Evolutionary conservation across 768 basidiomycete species (phyloP), one percentile per base, ranked within the genome.

Genomic region (Pisolithus sp.): DNA sequence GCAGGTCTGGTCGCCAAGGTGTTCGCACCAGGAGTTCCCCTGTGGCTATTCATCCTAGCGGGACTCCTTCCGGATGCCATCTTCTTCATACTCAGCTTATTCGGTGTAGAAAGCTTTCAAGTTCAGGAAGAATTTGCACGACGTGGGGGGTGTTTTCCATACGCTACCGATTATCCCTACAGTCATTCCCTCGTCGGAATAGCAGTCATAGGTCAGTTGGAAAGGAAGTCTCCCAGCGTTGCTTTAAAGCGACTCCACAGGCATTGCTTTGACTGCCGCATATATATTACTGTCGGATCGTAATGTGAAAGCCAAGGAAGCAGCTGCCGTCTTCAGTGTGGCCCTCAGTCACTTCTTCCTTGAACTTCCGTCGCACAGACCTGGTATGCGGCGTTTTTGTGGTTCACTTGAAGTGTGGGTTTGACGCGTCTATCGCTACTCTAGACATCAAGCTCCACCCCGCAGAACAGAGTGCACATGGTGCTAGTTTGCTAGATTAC

Each of bases 151-250:
- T 68, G 66, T 49, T 68, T 68, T 53, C 66, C 67, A n/a, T 69
- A 67, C 46, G 53, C 63, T 28, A 63, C 63, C 43, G 60, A 70
- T 53, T 65, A 70, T 49, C 65, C 66, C 2, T 66, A 60, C 56
- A 66, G 61, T 38, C 68, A 70, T 30, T 65, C 65, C 15, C 51
- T 67, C 15, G 40, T 41, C 12, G 40, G 40, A 20, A 41, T 41
- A 18, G 40, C 40, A 41, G n/a, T 15, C 40, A 18, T 2, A 21
- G 21, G n/a, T 18, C 40, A 21, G n/a, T 41, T 41, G n/a, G 10
- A 21, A 18, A 18, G 18, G 21, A 13, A 41, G 3, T 18, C 18
- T 41, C 40, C 13, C 4, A 15, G 15, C 34, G 13, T 20, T 41
- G 21, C n/a, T 4, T 52, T 53, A 65, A 17, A 64, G 26, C 66